Percentiles rank a stretch among this genome's conserved stretches.
Conservation (phyloP, 169 alveolate species). For the Cryptosporidium sp. region DNA sequence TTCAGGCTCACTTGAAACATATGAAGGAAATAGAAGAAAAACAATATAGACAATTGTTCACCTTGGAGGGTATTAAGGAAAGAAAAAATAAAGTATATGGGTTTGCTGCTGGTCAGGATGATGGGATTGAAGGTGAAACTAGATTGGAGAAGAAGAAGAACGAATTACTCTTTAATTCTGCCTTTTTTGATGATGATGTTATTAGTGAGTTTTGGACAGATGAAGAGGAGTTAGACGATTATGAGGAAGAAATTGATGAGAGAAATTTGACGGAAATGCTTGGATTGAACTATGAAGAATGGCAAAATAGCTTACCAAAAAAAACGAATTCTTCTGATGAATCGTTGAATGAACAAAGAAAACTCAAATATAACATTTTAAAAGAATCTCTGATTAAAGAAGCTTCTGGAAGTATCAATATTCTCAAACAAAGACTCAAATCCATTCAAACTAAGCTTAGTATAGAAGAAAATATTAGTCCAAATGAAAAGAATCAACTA, state of each 20-base stretch:
- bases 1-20: conserved; percentile 68
- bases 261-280: conserved; percentile 29
- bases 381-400: conserved; percentile 48
- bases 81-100: conserved; percentile 50
- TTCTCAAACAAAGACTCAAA: conserved; percentile 37
- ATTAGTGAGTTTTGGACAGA: conserved; percentile 74
- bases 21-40: conserved; percentile 60
- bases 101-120: conserved; percentile 10
- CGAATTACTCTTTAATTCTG: conserved; percentile 23
- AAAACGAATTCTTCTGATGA: conserved; percentile 25
- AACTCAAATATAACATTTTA: conserved; percentile 13
- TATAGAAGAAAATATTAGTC: neutral
- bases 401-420: conserved; percentile 39
- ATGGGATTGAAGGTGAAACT: conserved; percentile 49
- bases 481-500: neutral
- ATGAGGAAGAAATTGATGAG: conserved; percentile 63
- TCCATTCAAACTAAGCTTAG: conserved; percentile 20
- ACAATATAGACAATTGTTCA: conserved; percentile 61
- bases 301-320: conserved; percentile 12
- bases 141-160: conserved; percentile 50
- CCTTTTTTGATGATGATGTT: conserved; percentile 57
- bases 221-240: conserved; percentile 32
- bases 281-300: conserved; percentile 54
- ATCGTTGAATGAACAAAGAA: conserved; percentile 22
- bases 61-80: conserved; percentile 65